Percentiles rank a stretch among this genome's conserved stretches.
These are phyloP conservation scores for Dionaea muscipula DNA, from an alignment of 179 eudicot genomes.

Conservation along the genomic window DNA sequence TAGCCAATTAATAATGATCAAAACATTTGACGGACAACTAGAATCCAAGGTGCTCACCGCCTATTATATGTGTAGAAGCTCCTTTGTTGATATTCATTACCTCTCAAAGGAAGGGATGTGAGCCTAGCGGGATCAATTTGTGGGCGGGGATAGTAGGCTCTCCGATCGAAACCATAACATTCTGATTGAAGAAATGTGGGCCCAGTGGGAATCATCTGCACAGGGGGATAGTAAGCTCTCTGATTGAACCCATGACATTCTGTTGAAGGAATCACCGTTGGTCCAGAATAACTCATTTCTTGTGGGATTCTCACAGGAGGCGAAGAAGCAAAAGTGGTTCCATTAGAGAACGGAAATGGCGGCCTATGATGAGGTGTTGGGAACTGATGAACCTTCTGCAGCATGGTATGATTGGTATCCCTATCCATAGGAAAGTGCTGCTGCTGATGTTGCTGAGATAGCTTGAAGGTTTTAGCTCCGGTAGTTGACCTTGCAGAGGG, in stretches of 20 bases:
- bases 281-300: conserved; percentile 6
- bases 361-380: not conserved
- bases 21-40: too few species aligned
- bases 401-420: conserved; percentile 1
- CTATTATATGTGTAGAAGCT: too few species aligned
- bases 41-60: too few species aligned
- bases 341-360: conserved; percentile 5
- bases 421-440: not conserved
- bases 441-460: conserved; percentile 15
- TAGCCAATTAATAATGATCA: too few species aligned
- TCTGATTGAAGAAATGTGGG: conserved; percentile 9
- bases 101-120: too few species aligned
- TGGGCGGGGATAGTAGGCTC: not conserved
- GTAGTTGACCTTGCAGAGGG: conserved; percentile 9
- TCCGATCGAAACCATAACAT: not conserved
- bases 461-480: conserved; percentile 7
- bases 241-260: conserved; percentile 4
- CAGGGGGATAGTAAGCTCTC: conserved; percentile 7
- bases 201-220: too few species aligned
- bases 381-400: not conserved
- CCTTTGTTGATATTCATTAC: too few species aligned
- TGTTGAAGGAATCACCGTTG: conserved; percentile 3
- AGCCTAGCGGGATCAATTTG: too few species aligned
- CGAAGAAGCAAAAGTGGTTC: conserved; percentile 6
- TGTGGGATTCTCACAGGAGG: conserved; percentile 8